phyloP scores from a whole-genome alignment of 2,329 filamentous ascomycete genomes.

The Lasiodiplodia citricola region DNA sequence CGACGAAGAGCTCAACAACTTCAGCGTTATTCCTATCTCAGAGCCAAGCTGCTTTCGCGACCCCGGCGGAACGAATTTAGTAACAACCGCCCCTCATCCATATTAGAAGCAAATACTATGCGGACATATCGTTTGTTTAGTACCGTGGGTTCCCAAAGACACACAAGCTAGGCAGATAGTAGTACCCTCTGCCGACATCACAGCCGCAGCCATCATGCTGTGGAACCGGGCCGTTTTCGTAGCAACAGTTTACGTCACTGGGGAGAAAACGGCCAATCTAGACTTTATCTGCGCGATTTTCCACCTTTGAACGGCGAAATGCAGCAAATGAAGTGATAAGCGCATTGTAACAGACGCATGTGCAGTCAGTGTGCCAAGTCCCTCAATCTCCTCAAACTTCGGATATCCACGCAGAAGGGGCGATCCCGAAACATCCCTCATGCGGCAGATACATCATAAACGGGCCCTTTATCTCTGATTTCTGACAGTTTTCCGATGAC shows the following conservation, averaged over 20 bases:
- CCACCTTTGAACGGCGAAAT: not conserved
- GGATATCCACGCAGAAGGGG: too few relatives aligned
- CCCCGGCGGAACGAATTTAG: not conserved
- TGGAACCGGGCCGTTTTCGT: not conserved
- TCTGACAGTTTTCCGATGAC: too few relatives aligned
- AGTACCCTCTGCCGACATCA: not conserved
- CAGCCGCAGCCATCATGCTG: not conserved
- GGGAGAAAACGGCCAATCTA: not conserved
- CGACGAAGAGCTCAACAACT: not conserved
- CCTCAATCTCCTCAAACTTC: too few relatives aligned
- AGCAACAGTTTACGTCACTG: not conserved
- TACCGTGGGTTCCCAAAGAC: not conserved
- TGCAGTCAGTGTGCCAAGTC: too few relatives aligned
- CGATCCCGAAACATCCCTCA: too few relatives aligned
- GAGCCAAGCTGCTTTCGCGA: constrained; percentile 1
- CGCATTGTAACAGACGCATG: too few relatives aligned
- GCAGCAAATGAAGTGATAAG: too few relatives aligned
- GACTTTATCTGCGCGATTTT: not conserved
- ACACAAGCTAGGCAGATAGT: not conserved
- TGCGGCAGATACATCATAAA: too few relatives aligned
- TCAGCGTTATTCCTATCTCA: not conserved
- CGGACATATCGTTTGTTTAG: not conserved
- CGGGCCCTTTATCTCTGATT: too few relatives aligned
- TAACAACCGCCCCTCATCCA: not conserved
- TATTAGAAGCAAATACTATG: not conserved